phyloP scores from a whole-genome alignment of 352 stramenopile genomes.

The Pythium aphanidermatum region DNA sequence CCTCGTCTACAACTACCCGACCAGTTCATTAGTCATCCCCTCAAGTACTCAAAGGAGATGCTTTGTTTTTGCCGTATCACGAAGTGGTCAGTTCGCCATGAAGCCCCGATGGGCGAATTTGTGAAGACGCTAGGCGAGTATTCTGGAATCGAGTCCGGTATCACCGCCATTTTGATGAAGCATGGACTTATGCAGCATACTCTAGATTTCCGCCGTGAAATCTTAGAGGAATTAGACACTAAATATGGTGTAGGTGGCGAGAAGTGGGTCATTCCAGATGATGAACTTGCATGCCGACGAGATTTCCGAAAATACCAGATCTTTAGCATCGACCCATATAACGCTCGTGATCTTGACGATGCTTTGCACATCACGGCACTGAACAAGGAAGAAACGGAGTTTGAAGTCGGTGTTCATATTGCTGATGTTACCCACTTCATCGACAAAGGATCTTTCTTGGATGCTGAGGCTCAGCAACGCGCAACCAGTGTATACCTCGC shows the following conservation, averaged over 20 bases:
- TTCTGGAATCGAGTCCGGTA: conserved; percentile 85
- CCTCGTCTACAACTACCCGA: conserved; percentile 58
- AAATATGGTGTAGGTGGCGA: conserved; percentile 67
- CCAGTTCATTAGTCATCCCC: conserved; percentile 49
- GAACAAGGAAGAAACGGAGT: conserved; percentile 45
- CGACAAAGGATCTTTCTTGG: conserved; percentile 81
- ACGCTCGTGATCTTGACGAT: conserved; percentile 96
- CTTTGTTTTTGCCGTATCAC: conserved; percentile 70
- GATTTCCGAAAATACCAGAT: conserved; percentile 91
- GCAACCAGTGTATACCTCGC: conserved; percentile 97
- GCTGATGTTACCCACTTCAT: conserved; percentile 98
- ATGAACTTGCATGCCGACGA: conserved; percentile 77
- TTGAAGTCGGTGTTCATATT: conserved; percentile 97
- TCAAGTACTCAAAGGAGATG: conserved; percentile 63
- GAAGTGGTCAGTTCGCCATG: conserved; percentile 42
- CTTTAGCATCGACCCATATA: conserved; percentile 98
- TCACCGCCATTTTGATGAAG: conserved; percentile 88
- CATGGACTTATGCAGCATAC: conserved; percentile 83
- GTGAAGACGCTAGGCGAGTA: conserved; percentile 72
- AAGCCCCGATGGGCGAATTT: conserved; percentile 63
- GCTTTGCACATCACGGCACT: conserved; percentile 89
- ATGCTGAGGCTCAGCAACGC: conserved; percentile 89
- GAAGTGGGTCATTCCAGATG: conserved; percentile 67
- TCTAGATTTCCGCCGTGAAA: conserved; percentile 53
- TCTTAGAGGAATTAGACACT: conserved; percentile 63